Percentiles rank a stretch among this genome's conserved stretches.
These are phyloP conservation scores for Pseudoturritis turrita DNA, from an alignment of 345 rosid genomes.

Conservation along the genomic window DNA sequence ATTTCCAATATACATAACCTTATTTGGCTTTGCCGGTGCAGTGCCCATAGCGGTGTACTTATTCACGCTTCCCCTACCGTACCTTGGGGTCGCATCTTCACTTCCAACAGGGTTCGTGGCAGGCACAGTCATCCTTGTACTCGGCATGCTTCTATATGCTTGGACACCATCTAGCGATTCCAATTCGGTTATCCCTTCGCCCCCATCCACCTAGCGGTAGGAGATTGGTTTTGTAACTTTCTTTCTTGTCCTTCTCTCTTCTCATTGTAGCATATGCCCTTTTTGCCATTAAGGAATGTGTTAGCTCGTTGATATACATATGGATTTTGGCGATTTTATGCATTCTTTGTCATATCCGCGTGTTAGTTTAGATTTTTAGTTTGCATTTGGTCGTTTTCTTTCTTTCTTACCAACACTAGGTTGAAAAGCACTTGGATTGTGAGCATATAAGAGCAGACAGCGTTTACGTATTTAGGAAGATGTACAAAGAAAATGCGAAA, in stretches of 20 bases:
- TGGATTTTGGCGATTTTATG: not conserved
- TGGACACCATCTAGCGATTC: slow-evolving; percentile 50
- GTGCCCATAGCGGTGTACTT: slow-evolving; percentile 80
- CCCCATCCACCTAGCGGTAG: slow-evolving; percentile 21
- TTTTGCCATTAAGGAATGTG: not conserved
- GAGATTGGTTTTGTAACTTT: slow-evolving; percentile 6
- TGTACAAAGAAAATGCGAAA: too few relatives aligned
- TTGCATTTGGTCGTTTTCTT: too few relatives aligned
- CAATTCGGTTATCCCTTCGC: slow-evolving; percentile 13
- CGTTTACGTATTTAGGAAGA: not conserved
- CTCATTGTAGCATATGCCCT: not conserved
- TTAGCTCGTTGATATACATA: not conserved
- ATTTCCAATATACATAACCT: not conserved
- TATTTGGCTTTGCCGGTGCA: slow-evolving; percentile 26
- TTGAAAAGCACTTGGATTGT: not conserved
- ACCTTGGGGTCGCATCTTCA: slow-evolving; percentile 73
- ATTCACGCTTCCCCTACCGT: slow-evolving; percentile 89
- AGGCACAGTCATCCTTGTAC: slow-evolving; percentile 68
- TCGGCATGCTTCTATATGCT: slow-evolving; percentile 73
- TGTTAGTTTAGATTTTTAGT: too few relatives aligned
- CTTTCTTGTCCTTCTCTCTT: not conserved
- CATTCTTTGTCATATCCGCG: not conserved
- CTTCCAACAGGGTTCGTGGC: slow-evolving; percentile 84
- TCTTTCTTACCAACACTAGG: too few relatives aligned
- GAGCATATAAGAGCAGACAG: not conserved